Evolutionary conservation across 2,329 filamentous ascomycete species (phyloP).

Genomic region (Pseudocercospora crystallina): DNA sequence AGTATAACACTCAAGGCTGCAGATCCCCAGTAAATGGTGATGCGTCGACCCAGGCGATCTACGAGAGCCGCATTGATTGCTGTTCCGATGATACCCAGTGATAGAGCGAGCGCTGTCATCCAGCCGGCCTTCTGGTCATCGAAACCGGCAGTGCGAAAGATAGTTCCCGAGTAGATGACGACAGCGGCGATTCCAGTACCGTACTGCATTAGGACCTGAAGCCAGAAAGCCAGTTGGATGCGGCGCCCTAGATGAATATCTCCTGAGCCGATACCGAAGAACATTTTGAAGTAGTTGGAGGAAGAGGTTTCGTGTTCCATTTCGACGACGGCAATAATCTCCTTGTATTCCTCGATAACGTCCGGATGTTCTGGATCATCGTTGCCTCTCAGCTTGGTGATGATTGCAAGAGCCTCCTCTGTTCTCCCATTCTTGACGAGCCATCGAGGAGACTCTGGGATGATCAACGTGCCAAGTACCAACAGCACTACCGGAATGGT

Average conservation of each 20-base stretch:
- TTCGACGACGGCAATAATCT: conserved; percentile 46
- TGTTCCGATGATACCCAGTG: conserved; percentile 31
- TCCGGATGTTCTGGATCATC: conserved; percentile 36
- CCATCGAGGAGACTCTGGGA: conserved; percentile 31
- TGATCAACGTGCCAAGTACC: conserved; percentile 17
- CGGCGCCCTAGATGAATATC: conserved; percentile 21
- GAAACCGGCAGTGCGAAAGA: conserved; percentile 31
- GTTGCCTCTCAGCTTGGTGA: conserved; percentile 36
- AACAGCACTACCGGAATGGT: conserved; percentile 45
- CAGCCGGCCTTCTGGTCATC: conserved; percentile 26
- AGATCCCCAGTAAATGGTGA: background rate
- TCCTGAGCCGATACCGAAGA: conserved; percentile 14
- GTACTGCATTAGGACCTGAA: conserved; percentile 36
- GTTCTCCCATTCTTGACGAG: conserved; percentile 39
- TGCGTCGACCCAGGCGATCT: conserved; percentile 35
- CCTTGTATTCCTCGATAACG: conserved; percentile 38
- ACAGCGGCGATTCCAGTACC: conserved; percentile 33
- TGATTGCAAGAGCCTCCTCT: conserved; percentile 37
- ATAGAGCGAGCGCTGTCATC: conserved; percentile 31
- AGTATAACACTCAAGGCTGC: conserved; percentile 32
- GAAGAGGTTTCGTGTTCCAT: conserved; percentile 34
- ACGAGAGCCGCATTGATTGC: conserved; percentile 35
- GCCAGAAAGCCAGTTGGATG: conserved; percentile 1
- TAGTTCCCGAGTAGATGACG: conserved; percentile 19
- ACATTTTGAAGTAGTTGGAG: conserved; percentile 28